Conservation (phyloP, 371 early-diverging fungal species). For the Mortierella sp. region DNA sequence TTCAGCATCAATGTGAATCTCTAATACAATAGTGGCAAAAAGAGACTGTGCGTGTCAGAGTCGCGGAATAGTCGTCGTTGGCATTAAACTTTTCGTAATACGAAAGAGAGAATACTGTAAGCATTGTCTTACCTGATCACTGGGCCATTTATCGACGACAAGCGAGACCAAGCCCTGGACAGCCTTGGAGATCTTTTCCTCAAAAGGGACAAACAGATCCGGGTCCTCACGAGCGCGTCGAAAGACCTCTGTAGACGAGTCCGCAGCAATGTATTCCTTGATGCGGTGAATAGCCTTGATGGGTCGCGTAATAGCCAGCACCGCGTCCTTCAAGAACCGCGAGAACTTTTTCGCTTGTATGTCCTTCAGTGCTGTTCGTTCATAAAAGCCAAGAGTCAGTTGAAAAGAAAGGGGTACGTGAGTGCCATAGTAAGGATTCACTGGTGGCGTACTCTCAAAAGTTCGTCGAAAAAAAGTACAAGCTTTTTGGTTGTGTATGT, state of each 20-base stretch:
- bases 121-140: constrained; percentile 19
- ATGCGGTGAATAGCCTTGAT: constrained; percentile 42
- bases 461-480: not conserved
- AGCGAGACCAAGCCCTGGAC: constrained; percentile 21
- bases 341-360: constrained; percentile 40
- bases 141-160: constrained; percentile 25
- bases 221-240: constrained; percentile 19
- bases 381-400: not conserved
- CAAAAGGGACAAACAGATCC: constrained; percentile 16
- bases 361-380: constrained; percentile 32
- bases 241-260: constrained; percentile 14
- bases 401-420: not conserved
- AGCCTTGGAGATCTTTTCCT: constrained; percentile 25
- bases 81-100: not conserved
- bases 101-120: too few species aligned
- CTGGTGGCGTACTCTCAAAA: too few species aligned
- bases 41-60: not conserved
- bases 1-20: constrained; percentile 26
- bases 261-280: constrained; percentile 33
- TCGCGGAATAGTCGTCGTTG: not conserved
- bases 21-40: not conserved
- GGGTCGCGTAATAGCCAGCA: constrained; percentile 35
- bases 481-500: not conserved
- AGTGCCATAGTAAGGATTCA: too few species aligned
- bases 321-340: constrained; percentile 40